These are phyloP conservation scores for Erysimum cheiri DNA, from an alignment of 441 rosid genomes.

Conservation along the genomic window DNA sequence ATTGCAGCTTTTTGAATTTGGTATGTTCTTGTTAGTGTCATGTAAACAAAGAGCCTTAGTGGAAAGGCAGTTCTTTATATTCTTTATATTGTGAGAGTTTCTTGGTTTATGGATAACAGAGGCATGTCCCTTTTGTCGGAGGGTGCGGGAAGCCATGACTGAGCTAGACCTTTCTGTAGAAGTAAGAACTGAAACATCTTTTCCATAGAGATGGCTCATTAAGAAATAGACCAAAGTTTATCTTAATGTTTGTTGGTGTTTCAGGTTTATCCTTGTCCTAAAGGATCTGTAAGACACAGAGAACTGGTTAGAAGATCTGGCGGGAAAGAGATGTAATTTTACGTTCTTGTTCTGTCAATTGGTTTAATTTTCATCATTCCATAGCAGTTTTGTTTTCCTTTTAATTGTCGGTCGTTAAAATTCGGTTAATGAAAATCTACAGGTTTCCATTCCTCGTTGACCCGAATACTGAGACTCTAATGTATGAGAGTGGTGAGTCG, in stretches of 20 bases:
- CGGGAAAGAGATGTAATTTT: slow-evolving; percentile 78
- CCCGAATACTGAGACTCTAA: slow-evolving; percentile 65
- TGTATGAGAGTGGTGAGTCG: slow-evolving; percentile 84
- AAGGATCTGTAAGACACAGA: slow-evolving; percentile 83
- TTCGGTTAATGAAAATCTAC: slow-evolving; percentile 32
- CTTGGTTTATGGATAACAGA: slow-evolving; percentile 53
- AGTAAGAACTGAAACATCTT: slow-evolving; percentile 46
- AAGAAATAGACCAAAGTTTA: slow-evolving; percentile 16
- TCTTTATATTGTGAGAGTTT: slow-evolving; percentile 2
- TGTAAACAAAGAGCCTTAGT: background rate
- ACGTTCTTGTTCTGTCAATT: slow-evolving; percentile 22
- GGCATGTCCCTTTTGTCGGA: slow-evolving; percentile 90
- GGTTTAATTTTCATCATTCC: slow-evolving; percentile 4
- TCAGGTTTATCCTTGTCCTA: slow-evolving; percentile 91
- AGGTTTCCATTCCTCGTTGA: slow-evolving; percentile 89
- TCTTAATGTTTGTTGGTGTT: slow-evolving; percentile 35
- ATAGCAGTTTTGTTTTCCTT: background rate
- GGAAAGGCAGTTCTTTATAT: background rate
- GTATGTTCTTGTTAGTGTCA: slow-evolving; percentile 44
- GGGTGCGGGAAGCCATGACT: slow-evolving; percentile 84
- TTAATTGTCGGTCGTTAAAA: background rate
- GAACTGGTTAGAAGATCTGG: slow-evolving; percentile 74
- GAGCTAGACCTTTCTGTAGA: slow-evolving; percentile 86
- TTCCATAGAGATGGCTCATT: background rate
- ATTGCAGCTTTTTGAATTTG: slow-evolving; percentile 81